A percentile compares a stretch with the other conserved stretches of the same genome.
Evolutionary conservation across 208 protist genomes (phyloP).

Genomic region (Vickermania spadyakhi): DNA sequence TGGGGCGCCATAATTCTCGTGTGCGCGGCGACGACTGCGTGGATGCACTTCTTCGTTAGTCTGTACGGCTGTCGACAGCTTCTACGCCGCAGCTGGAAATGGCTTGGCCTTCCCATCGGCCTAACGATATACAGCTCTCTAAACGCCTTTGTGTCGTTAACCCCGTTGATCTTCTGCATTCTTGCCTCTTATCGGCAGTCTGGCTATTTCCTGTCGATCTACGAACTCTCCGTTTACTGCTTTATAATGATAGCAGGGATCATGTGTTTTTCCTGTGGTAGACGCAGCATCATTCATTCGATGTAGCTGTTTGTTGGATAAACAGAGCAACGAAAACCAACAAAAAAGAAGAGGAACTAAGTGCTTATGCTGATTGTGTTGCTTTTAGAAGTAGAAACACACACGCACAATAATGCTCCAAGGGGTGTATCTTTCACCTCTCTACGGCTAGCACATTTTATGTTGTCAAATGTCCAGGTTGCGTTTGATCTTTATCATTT

Average conservation of each 20-base stretch:
- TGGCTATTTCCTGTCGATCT: constrained; percentile 13
- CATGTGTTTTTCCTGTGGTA: constrained; percentile 62
- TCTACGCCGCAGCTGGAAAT: constrained; percentile 38
- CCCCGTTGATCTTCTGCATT: constrained; percentile 32
- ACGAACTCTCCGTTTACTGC: constrained; percentile 46
- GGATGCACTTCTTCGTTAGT: constrained; percentile 51
- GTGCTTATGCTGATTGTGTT: too few species aligned
- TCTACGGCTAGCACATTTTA: too few species aligned
- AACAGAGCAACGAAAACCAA: too few species aligned
- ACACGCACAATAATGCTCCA: too few species aligned
- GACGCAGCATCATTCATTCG: constrained; percentile 58
- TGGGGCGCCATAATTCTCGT: constrained; percentile 60
- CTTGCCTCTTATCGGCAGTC: neutral
- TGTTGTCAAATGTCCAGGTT: too few species aligned
- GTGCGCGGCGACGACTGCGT: constrained; percentile 28
- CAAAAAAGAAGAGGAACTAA: too few species aligned
- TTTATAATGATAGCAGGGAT: constrained; percentile 53
- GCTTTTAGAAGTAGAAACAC: too few species aligned
- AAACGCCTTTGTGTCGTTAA: constrained; percentile 58
- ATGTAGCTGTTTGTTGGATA: constrained; percentile 23
- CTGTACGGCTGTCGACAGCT: constrained; percentile 51
- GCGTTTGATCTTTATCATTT: too few species aligned
- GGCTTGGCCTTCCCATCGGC: constrained; percentile 34
- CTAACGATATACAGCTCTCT: constrained; percentile 55
- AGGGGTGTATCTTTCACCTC: too few species aligned